A percentile compares a stretch with the other conserved stretches of the same genome.
Conservation (phyloP, 2,329 filamentous ascomycete species). For the Phialophora macrospora region DNA sequence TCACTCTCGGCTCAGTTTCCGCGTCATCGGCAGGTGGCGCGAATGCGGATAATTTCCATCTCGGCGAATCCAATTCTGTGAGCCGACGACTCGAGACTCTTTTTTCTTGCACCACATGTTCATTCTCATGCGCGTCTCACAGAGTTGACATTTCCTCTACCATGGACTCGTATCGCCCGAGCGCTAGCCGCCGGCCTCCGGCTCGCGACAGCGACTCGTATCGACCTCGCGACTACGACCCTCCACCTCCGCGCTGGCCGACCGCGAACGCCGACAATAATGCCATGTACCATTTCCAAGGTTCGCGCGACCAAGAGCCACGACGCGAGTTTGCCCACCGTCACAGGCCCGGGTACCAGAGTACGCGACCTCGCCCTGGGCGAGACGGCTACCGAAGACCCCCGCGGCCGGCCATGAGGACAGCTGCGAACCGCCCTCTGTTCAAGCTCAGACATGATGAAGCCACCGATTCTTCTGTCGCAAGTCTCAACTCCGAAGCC, state of each 20-base stretch:
- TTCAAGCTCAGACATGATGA: constrained; percentile 28
- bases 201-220: constrained; percentile 23
- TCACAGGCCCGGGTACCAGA: constrained; percentile 9
- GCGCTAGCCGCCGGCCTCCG: constrained; percentile 6
- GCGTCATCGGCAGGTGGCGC: neutral
- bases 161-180: constrained; percentile 23
- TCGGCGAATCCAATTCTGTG: neutral
- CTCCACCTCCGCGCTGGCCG: constrained; percentile 18
- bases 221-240: constrained; percentile 15
- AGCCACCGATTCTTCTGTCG: constrained; percentile 20
- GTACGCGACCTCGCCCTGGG: constrained; percentile 11
- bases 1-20: constrained; percentile 3
- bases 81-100: neutral
- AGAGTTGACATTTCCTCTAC: neutral
- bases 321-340: constrained; percentile 10
- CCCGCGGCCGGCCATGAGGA: constrained; percentile 4
- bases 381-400: constrained; percentile 19
- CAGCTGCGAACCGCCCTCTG: constrained; percentile 30
- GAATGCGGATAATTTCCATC: neutral
- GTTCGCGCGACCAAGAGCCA: constrained; percentile 22
- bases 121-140: neutral
- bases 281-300: constrained; percentile 33
- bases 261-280: constrained; percentile 1
- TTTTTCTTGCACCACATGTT: constrained; percentile 8
- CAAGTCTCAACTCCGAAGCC: constrained; percentile 17